Evolutionary conservation across 139 green algal species (phyloP).

Genomic region (Marvania coccoides): DNA sequence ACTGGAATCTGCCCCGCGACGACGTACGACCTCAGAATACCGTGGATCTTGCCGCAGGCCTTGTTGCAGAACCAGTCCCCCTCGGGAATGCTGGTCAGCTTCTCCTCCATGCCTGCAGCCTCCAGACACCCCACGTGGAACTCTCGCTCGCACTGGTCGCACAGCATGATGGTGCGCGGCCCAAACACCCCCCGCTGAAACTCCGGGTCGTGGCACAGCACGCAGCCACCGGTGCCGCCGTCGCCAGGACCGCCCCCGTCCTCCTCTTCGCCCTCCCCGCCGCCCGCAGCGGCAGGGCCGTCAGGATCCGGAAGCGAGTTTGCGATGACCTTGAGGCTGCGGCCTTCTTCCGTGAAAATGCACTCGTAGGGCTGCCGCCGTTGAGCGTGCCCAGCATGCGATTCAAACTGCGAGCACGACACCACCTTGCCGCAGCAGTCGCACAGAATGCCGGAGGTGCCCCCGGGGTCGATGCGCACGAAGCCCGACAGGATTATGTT

Average conservation of each 20-base stretch:
- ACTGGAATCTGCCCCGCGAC: constrained; percentile 1
- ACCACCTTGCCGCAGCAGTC: constrained; percentile 65
- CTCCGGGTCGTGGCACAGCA: constrained; percentile 66
- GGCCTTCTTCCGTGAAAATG: constrained; percentile 55
- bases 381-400: constrained; percentile 54
- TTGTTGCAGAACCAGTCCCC: constrained; percentile 24
- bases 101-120: constrained; percentile 26
- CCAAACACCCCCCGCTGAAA: constrained; percentile 71
- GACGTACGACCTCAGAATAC: background rate
- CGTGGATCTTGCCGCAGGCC: background rate
- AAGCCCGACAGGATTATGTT: constrained; percentile 49
- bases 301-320: constrained; percentile 17
- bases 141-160: constrained; percentile 93
- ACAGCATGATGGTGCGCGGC: constrained; percentile 85
- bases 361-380: constrained; percentile 72
- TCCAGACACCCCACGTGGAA: constrained; percentile 83
- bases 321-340: constrained; percentile 43
- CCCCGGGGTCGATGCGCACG: constrained; percentile 31
- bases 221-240: constrained; percentile 54
- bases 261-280: constrained; percentile 5
- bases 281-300: background rate
- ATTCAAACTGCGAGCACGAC: constrained; percentile 75
- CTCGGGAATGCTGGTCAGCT: constrained; percentile 46
- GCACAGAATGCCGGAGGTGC: constrained; percentile 70
- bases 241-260: background rate